These are phyloP conservation scores for Vitis hybrid DNA, from an alignment of 177 flowering plant genomes.

Conservation along the genomic window DNA sequence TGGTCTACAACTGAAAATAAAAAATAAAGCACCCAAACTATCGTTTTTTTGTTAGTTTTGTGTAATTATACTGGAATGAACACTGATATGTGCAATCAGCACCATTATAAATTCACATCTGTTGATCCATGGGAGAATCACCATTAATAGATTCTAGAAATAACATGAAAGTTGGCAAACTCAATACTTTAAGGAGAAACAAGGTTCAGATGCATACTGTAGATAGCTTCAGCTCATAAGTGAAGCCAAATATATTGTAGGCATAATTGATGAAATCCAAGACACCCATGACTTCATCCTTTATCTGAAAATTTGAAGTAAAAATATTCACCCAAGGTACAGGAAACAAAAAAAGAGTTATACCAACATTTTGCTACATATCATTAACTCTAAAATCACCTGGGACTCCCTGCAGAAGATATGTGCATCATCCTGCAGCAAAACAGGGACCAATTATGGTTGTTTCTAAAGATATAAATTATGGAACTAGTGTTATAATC, in stretches of 20 bases:
- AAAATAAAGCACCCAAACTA: too few species aligned
- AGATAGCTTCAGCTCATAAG: conserved; percentile 94
- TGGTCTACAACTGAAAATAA: too few species aligned
- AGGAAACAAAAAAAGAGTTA: background rate
- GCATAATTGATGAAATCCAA: conserved; percentile 74
- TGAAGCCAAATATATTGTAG: conserved; percentile 84
- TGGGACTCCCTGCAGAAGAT: conserved; percentile 93
- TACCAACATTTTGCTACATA: background rate
- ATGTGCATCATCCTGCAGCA: conserved; percentile 97
- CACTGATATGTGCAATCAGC: too few species aligned
- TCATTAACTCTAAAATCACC: conserved; percentile 37
- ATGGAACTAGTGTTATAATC: too few species aligned
- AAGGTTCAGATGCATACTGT: conserved; percentile 50
- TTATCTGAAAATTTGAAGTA: conserved; percentile 52
- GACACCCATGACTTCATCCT: conserved; percentile 86
- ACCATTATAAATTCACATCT: too few species aligned
- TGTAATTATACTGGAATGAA: too few species aligned
- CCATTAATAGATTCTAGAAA: too few species aligned
- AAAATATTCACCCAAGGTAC: background rate
- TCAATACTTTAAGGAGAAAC: too few species aligned
- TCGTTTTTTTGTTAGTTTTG: too few species aligned
- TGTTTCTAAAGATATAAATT: too few species aligned
- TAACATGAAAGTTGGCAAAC: too few species aligned
- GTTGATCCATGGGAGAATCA: too few species aligned
- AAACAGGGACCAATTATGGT: background rate